Evolutionary conservation across 179 eudicot species (phyloP).

Genomic region (Nepenthes alata): DNA sequence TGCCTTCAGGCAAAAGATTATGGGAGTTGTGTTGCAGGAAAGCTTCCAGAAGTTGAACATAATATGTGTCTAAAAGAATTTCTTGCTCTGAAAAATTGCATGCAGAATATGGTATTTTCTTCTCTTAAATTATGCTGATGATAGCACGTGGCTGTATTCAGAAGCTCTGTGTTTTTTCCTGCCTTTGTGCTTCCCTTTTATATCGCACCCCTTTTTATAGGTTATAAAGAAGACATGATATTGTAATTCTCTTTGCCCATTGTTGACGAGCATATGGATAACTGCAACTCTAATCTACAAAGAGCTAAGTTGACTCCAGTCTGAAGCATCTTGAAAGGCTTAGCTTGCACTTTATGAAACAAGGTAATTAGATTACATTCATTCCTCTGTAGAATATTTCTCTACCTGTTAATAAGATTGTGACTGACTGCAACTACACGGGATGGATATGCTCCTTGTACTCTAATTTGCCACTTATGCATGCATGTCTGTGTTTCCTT

Average conservation of each 20-base stretch:
- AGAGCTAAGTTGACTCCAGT: background rate
- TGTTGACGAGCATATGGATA: background rate
- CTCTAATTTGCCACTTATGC: background rate
- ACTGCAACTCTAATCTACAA: background rate
- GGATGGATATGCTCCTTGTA: too few species aligned
- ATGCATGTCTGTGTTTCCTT: background rate
- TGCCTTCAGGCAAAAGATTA: conserved; percentile 69
- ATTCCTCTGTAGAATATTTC: too few species aligned
- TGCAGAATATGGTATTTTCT: conserved; percentile 67
- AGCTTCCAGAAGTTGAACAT: conserved; percentile 81
- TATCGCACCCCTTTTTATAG: conserved; percentile 25
- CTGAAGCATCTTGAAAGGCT: too few species aligned
- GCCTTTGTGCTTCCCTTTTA: conserved; percentile 3
- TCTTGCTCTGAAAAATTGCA: conserved; percentile 62
- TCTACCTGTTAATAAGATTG: too few species aligned
- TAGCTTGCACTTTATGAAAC: conserved; percentile 1
- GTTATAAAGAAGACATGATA: conserved; percentile 47
- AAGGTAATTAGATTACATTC: background rate
- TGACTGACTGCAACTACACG: too few species aligned
- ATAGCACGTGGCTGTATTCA: background rate
- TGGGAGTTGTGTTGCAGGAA: conserved; percentile 80
- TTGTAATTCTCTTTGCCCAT: background rate
- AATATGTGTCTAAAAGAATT: conserved; percentile 93
- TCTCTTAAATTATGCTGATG: conserved; percentile 2
- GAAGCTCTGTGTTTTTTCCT: conserved; percentile 1